A percentile compares a stretch with the other conserved stretches of the same genome.
These are phyloP conservation scores for Forsythia viridissima DNA, from an alignment of 257 asterid genomes.

Conservation along the genomic window DNA sequence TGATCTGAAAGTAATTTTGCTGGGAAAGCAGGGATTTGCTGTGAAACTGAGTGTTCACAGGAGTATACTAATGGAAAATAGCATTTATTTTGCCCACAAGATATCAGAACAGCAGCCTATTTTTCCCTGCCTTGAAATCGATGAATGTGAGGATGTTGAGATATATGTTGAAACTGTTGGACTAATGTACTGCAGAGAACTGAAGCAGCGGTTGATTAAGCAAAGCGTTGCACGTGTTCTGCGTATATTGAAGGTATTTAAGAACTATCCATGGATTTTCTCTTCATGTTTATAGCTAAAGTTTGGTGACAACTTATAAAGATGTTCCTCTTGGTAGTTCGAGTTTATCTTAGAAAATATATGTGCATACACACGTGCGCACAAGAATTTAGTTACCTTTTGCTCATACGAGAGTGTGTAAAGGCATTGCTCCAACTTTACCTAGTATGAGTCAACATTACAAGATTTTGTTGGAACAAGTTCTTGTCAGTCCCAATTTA, in stretches of 20 bases:
- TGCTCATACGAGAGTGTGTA: neutral
- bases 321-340: constrained; percentile 1
- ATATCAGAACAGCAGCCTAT: constrained; percentile 58
- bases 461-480: neutral
- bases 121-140: constrained; percentile 80
- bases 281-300: neutral
- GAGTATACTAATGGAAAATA: constrained; percentile 56
- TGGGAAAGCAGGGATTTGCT: constrained; percentile 73
- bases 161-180: constrained; percentile 89
- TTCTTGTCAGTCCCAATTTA: neutral
- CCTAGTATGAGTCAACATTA: neutral
- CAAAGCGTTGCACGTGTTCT: constrained; percentile 84
- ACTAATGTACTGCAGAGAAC: constrained; percentile 84
- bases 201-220: constrained; percentile 85
- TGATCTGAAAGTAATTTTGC: constrained; percentile 73
- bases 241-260: constrained; percentile 78
- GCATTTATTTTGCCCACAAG: constrained; percentile 59
- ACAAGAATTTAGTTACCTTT: neutral
- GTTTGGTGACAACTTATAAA: neutral
- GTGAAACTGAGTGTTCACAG: constrained; percentile 92
- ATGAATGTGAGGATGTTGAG: constrained; percentile 93
- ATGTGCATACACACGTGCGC: neutral
- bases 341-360: neutral
- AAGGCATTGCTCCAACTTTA: neutral
- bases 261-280: neutral